Conservation (phyloP, 2,329 filamentous ascomycete genomes). For the Thermothelomyces thermophilus region DNA sequence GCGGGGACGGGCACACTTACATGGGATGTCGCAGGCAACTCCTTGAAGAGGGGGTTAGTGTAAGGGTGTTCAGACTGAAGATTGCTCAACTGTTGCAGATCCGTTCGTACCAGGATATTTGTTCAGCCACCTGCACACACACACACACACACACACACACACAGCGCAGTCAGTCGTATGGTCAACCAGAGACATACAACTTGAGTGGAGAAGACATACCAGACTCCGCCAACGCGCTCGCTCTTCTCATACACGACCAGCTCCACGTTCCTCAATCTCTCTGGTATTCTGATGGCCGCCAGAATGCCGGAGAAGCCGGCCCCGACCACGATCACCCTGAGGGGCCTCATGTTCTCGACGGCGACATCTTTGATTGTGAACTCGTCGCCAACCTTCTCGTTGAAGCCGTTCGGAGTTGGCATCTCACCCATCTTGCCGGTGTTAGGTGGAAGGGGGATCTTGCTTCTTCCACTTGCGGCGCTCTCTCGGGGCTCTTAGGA, state of each 20-base stretch:
- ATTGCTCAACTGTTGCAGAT: too few species aligned
- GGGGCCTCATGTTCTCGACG: conserved; percentile 30
- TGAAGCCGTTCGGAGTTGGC: conserved; percentile 3
- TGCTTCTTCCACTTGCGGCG: too few species aligned
- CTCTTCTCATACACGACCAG: conserved; percentile 33
- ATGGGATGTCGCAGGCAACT: conserved; percentile 33
- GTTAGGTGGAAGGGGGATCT: too few species aligned
- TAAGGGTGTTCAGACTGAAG: too few species aligned
- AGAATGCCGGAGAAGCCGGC: conserved; percentile 31
- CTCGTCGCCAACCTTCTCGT: not conserved
- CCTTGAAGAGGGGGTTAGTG: conserved; percentile 13
- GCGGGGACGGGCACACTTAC: conserved; percentile 23
- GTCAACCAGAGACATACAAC: not conserved
- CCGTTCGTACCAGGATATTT: conserved; percentile 28
- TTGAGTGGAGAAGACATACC: conserved; percentile 23
- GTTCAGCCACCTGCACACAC: conserved; percentile 28
- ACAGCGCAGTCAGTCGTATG: not conserved
- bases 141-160: too few species aligned
- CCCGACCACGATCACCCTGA: conserved; percentile 31
- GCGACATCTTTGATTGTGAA: conserved; percentile 27
- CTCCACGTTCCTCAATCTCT: conserved; percentile 31
- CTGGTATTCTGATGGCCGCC: conserved; percentile 32
- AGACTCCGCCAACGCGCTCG: conserved; percentile 30
- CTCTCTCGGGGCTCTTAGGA: too few species aligned
- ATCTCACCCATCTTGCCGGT: not conserved